Conservation (phyloP, 495 filamentous ascomycete genomes). For the Evansstolkia leycettana region DNA sequence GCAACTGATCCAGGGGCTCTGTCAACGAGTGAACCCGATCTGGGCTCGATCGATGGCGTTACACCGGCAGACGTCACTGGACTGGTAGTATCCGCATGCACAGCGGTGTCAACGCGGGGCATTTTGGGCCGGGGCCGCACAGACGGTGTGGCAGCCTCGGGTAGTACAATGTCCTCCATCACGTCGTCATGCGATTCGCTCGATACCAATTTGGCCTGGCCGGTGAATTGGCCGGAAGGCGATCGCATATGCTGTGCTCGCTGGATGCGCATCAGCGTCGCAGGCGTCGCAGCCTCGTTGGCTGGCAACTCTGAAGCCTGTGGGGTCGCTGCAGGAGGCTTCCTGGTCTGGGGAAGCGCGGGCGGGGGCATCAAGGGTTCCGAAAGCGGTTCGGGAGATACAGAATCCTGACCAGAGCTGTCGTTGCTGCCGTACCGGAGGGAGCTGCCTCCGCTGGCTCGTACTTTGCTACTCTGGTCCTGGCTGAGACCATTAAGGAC, state of each 20-base stretch:
- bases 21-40: constrained; percentile 11
- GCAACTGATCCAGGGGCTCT: constrained; percentile 16
- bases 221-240: constrained; percentile 14
- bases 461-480: constrained; percentile 18
- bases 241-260: constrained; percentile 22
- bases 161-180: constrained; percentile 56
- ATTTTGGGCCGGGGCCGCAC: constrained; percentile 22
- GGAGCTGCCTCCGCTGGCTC: constrained; percentile 21
- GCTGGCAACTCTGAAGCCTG: constrained; percentile 20
- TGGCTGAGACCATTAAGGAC: constrained; percentile 22
- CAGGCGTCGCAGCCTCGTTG: constrained; percentile 60
- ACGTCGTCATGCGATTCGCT: constrained; percentile 38
- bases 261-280: constrained; percentile 69
- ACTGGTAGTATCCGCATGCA: constrained; percentile 14
- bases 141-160: constrained; percentile 41
- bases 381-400: constrained; percentile 58
- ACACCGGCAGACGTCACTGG: constrained; percentile 18
- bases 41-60: constrained; percentile 21
- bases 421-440: constrained; percentile 38
- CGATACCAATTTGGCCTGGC: constrained; percentile 13
- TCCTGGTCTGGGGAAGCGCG: constrained; percentile 39
- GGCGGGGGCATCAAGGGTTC: constrained; percentile 65
- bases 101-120: constrained; percentile 31
- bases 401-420: constrained; percentile 53
- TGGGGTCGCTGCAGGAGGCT: constrained; percentile 40